These are phyloP conservation scores for Aspergillus sp. DNA, from an alignment of 2,329 filamentous ascomycete genomes.

Conservation along the genomic window DNA sequence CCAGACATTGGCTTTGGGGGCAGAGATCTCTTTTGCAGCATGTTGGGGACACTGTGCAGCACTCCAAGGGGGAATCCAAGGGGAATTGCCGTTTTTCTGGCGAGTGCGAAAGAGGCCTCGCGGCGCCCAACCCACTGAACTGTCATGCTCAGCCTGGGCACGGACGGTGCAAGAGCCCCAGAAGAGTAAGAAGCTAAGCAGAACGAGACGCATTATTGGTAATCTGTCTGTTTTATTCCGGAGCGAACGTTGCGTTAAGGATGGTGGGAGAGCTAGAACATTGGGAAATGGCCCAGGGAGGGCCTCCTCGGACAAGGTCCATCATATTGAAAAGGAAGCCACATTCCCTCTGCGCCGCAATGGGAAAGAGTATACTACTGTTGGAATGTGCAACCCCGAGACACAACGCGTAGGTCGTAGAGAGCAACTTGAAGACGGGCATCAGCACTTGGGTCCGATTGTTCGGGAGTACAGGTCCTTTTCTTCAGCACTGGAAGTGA, in stretches of 20 bases:
- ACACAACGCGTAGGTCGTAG: too few relatives aligned
- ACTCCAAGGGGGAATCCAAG: too few relatives aligned
- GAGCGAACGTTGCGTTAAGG: neutral
- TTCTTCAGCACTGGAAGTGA: too few relatives aligned
- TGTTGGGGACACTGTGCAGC: neutral
- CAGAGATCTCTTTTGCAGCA: neutral
- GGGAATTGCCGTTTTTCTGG: neutral
- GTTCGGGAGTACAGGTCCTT: too few relatives aligned
- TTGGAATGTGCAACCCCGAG: too few relatives aligned
- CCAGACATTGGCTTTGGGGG: neutral
- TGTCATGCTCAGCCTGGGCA: neutral
- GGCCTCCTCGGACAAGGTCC: neutral
- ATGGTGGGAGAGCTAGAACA: neutral
- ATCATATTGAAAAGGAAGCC: neutral
- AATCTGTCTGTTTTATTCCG: neutral
- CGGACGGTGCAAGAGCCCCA: neutral
- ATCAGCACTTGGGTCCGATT: too few relatives aligned
- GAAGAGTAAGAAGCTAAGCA: neutral
- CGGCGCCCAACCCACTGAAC: too few relatives aligned
- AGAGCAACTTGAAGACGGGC: too few relatives aligned
- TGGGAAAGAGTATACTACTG: too few relatives aligned
- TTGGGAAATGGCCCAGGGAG: neutral
- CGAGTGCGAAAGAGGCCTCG: neutral
- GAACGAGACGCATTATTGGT: neutral
- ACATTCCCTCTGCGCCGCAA: too few relatives aligned